Base-by-base conservation (phyloP, 352 stramenopile genomes). In the Phytophthora fragariaefolia region DNA sequence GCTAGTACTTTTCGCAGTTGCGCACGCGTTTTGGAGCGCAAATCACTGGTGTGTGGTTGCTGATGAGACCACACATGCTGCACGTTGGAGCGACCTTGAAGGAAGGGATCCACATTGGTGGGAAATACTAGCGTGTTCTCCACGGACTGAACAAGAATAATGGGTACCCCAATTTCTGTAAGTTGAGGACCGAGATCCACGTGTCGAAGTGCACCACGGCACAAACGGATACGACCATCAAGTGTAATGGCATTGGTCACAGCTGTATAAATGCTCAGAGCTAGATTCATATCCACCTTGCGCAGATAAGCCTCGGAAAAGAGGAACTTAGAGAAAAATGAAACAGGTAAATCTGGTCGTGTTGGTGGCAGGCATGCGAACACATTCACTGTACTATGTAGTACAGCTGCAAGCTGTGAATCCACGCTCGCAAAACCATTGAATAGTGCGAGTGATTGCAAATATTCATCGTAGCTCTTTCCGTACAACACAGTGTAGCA, bases 241-340 rank as follows among this genome's bases (percentile, higher is more conserved):
- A 97, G 80, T 3, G 92, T 92, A 56, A 98, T 98, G 1, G 89
- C 69, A 54, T 98, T 98, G 1, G 87, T 95, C 23, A 98, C 91
- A 0, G 93, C 93, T 10, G 91, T 97, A 74, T 97, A 97, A 20
- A 98, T 97, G 49, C 95, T 98, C 2, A 98, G 76, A 2, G 91
- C 93, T 1, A 98, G 73, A 27, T 96, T 95, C 42, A 83, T 71
- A 38, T 96, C 91, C 3, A 98, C 78, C 49, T 91, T 83, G 13
- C 71, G 47, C 17, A 98, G 62, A 57, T 98, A 98, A 18, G 61
- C 84, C 24, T 97, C 91, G 3, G 87, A 97, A 62, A 98, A 98
- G n/a, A 98, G 77, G 57, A 97, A 98, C 28, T 96, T 91, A 64
- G 63, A 73, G 63, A 96, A 96, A 68, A 96, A 98, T 5, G 87